phyloP scores from a whole-genome alignment of 192 early-diverging fungal species.

The Diversispora eburnea region DNA sequence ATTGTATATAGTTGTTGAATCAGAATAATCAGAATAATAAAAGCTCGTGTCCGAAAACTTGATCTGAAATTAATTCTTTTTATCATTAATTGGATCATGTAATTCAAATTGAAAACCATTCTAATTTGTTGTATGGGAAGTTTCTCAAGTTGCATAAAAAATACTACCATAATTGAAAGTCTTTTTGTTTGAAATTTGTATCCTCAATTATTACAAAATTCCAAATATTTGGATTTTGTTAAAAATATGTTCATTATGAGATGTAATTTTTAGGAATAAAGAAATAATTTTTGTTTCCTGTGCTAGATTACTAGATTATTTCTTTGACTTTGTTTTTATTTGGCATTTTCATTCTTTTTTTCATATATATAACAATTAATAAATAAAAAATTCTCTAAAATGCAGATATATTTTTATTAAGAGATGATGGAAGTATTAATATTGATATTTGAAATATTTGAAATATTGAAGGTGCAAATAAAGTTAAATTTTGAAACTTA shows the following conservation, averaged over 20 bases:
- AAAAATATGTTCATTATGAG: not conserved
- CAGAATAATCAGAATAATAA: not conserved
- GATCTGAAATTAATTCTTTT: not conserved
- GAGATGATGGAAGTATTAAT: not conserved
- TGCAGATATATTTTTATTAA: not conserved
- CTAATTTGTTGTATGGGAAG: not conserved
- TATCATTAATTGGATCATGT: not conserved
- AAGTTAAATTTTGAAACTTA: not conserved
- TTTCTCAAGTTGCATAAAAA: not conserved
- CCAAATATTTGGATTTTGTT: not conserved
- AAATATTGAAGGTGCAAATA: not conserved
- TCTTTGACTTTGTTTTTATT: not conserved
- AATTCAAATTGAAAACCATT: not conserved
- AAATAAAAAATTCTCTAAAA: not conserved
- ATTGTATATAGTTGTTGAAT: not conserved
- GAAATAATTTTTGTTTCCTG: not conserved
- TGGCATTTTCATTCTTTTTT: not conserved
- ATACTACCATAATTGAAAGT: not conserved
- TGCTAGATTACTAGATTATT: not conserved
- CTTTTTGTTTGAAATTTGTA: not conserved
- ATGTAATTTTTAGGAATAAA: not conserved
- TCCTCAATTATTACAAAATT: not conserved
- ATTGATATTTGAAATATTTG: not conserved
- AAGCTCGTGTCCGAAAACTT: not conserved
- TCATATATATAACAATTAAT: not conserved